Evolutionary conservation across 2,329 filamentous ascomycete species (phyloP).

Genomic region (Aspergillus ibericus): DNA sequence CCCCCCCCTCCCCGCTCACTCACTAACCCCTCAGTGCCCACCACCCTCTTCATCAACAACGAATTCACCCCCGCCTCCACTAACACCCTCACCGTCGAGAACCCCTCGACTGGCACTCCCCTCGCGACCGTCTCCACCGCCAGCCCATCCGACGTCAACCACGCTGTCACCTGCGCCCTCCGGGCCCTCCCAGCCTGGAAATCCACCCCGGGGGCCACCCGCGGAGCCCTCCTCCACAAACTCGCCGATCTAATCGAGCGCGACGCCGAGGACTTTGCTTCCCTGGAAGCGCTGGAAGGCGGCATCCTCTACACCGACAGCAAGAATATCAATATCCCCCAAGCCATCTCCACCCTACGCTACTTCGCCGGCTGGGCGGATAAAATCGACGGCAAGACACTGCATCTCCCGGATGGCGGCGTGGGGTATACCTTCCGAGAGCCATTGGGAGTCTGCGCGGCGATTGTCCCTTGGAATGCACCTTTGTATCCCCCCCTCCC

Average conservation of each 20-base stretch:
- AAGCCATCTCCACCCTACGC: constrained; percentile 22
- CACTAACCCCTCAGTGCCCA: constrained; percentile 21
- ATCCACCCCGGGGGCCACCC: constrained; percentile 18
- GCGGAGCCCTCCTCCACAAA: constrained; percentile 22
- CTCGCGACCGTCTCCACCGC: constrained; percentile 27
- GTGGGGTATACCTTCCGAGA: constrained; percentile 28
- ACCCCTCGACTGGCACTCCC: constrained; percentile 24
- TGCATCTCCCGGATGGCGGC: constrained; percentile 22
- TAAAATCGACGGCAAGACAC: constrained; percentile 28
- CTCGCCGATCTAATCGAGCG: constrained; percentile 30
- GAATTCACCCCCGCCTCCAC: constrained; percentile 24
- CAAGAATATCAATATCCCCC: constrained; percentile 25
- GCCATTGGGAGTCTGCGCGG: constrained; percentile 30
- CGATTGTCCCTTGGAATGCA: constrained; percentile 34
- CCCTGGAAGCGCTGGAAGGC: constrained; percentile 28
- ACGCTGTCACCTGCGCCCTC: constrained; percentile 23
- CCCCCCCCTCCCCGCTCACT: too few relatives aligned
- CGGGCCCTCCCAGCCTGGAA: constrained; percentile 26
- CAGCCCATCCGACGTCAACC: constrained; percentile 25
- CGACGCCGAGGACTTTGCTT: constrained; percentile 27
- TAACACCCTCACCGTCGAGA: constrained; percentile 23
- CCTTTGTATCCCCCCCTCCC: constrained; percentile 22
- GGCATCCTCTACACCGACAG: constrained; percentile 26
- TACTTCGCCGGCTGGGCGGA: constrained; percentile 34
- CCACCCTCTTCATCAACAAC: constrained; percentile 31